Evolutionary conservation across 495 filamentous ascomycete genomes (phyloP), one percentile per base, ranked within the genome.

Genomic region (Aspergillus leporis): DNA sequence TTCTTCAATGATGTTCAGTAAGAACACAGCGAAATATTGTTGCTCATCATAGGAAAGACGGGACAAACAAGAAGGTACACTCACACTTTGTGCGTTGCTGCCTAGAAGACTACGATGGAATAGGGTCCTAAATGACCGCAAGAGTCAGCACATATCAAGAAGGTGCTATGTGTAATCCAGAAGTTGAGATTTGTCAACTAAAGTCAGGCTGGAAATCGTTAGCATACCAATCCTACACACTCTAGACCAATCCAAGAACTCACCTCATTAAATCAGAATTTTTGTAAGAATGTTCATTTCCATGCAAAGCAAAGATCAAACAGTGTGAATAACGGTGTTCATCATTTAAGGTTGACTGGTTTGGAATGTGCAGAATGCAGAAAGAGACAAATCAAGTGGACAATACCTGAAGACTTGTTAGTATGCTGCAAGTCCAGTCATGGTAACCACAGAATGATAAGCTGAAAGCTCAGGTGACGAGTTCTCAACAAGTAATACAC

Each of bases 231-330:
- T 41, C 5, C 9, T 22, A 10, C 28, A 41, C 18, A 23, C 8
- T 3, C 25, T 28, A 28, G 25, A 28, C 6, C 3, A 6, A 28
- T 14, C 4, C 21, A 23, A 14, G 8, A 32, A 79, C 83, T 76
- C 79, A 93, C 89, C 90, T 93, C 90, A 94, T 94, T 95, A 95
- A 92, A 97, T 97, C 92, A 97, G 92, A 96, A 88, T 94, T 93
- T 91, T 87, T 80, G 21, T 85, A 75, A 84, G 72, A 82, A 83
- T 83, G 88, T 90, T 94, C 92, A 95, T 87, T 74, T 81, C 87
- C 86, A 67, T 48, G 75, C 73, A 74, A 56, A 66, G 65, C 75
- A 59, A 77, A 77, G 85, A 84, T 97, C 92, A 93, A 92, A 97
- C 90, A 97, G 92, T 97, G 92, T 97, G 92, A 97, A 97, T 97